phyloP scores from a whole-genome alignment of 106 monocot species.

The Platanthera guangdongensis region DNA sequence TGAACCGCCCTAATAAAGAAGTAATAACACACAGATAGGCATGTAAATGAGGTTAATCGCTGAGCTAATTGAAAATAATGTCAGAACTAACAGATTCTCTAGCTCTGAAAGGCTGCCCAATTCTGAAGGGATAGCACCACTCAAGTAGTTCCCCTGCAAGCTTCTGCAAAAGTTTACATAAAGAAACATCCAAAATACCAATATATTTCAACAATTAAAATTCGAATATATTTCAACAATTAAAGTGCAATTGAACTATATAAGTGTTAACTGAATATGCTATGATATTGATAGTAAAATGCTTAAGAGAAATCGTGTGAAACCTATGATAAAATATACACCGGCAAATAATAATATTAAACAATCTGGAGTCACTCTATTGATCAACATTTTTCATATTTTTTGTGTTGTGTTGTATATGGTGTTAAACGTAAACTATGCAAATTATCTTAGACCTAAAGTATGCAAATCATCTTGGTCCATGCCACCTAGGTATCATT shows the following conservation, averaged over 20 bases:
- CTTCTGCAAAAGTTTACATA: slow-evolving; percentile 36
- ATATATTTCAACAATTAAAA: background rate
- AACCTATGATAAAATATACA: background rate
- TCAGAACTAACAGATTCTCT: slow-evolving; percentile 68
- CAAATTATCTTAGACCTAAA: too few species aligned
- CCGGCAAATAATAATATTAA: background rate
- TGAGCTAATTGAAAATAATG: background rate
- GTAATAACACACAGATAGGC: background rate
- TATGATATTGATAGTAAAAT: background rate
- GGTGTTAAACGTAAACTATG: too few species aligned
- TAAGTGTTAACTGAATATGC: too few species aligned
- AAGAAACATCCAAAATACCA: background rate
- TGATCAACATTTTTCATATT: too few species aligned
- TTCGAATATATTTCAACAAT: too few species aligned
- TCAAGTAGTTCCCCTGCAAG: slow-evolving; percentile 84
- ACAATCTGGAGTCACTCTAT: too few species aligned
- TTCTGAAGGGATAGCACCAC: slow-evolving; percentile 77
- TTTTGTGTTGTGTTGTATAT: too few species aligned
- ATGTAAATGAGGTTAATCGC: background rate
- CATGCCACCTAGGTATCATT: too few species aligned
- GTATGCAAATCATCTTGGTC: too few species aligned
- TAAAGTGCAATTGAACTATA: too few species aligned
- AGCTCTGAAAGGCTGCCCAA: slow-evolving; percentile 66
- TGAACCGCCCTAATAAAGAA: background rate
- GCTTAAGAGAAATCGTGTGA: background rate